These are phyloP conservation scores for Naegleria gruberi DNA, from an alignment of 208 protist species.

Conservation along the genomic window DNA sequence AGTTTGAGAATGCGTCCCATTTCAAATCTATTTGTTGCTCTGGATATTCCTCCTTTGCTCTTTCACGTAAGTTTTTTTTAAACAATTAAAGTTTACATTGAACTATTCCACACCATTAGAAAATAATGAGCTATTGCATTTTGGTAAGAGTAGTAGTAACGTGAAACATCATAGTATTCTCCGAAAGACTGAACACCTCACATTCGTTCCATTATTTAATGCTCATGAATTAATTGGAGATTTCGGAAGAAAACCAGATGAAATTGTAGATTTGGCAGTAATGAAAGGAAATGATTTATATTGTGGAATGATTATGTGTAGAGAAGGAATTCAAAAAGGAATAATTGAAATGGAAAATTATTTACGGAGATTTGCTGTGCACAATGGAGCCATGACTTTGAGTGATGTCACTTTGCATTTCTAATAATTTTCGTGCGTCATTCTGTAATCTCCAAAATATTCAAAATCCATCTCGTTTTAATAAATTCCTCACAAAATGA, in stretches of 20 bases:
- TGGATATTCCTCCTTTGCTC: neutral
- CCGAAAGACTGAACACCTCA: neutral
- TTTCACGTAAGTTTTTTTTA: neutral
- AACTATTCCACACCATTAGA: neutral
- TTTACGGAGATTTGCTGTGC: too few relatives aligned
- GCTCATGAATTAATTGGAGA: neutral
- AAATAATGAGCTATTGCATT: neutral
- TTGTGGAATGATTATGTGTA: too few relatives aligned
- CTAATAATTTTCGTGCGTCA: too few relatives aligned
- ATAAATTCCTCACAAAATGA: too few relatives aligned
- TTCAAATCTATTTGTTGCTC: neutral
- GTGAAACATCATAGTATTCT: neutral
- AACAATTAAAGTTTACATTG: neutral
- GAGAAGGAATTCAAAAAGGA: too few relatives aligned
- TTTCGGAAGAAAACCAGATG: neutral
- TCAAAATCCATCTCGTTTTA: too few relatives aligned
- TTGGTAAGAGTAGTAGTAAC: neutral
- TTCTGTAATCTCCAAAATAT: too few relatives aligned
- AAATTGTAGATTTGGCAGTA: neutral
- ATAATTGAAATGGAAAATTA: too few relatives aligned
- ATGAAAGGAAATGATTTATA: neutral
- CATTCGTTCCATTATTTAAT: neutral
- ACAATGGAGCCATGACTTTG: too few relatives aligned
- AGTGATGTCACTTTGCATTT: too few relatives aligned
- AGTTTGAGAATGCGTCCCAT: neutral